Conservation (phyloP, 2,329 filamentous ascomycete species). For the Sclerotinia borealis region DNA sequence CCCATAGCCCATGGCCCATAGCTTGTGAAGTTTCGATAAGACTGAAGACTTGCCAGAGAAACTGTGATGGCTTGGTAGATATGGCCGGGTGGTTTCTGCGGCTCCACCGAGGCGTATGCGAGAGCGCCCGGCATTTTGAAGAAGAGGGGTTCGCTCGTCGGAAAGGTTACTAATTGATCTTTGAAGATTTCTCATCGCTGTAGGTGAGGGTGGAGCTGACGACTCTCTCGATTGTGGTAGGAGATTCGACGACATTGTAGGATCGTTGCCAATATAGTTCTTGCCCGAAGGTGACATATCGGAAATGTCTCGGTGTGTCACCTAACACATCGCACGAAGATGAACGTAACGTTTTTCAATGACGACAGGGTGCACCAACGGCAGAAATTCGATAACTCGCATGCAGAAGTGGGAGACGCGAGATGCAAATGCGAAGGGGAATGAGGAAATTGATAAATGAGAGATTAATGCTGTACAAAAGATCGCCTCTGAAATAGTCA, state of each 20-base stretch:
- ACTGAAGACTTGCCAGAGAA: slow-evolving; percentile 18
- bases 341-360: neutral
- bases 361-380: neutral
- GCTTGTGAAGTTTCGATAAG: neutral
- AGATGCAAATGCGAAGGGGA: neutral
- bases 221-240: slow-evolving; percentile 8
- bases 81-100: slow-evolving; percentile 17
- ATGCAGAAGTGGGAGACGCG: neutral
- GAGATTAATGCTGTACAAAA: neutral
- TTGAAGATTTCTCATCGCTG: slow-evolving; percentile 8
- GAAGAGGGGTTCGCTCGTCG: slow-evolving; percentile 29
- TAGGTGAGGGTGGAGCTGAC: slow-evolving; percentile 12
- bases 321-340: slow-evolving; percentile 9
- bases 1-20: neutral
- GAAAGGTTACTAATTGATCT: slow-evolving; percentile 12
- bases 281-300: slow-evolving; percentile 8
- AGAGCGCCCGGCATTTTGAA: slow-evolving; percentile 24
- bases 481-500: neutral
- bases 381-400: neutral
- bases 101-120: slow-evolving; percentile 25
- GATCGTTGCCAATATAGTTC: slow-evolving; percentile 1
- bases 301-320: slow-evolving; percentile 11
- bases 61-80: slow-evolving; percentile 27
- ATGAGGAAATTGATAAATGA: neutral
- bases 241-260: slow-evolving; percentile 8